phyloP scores from a whole-genome alignment of 768 basidiomycete species.

The Grammothele lineata region DNA sequence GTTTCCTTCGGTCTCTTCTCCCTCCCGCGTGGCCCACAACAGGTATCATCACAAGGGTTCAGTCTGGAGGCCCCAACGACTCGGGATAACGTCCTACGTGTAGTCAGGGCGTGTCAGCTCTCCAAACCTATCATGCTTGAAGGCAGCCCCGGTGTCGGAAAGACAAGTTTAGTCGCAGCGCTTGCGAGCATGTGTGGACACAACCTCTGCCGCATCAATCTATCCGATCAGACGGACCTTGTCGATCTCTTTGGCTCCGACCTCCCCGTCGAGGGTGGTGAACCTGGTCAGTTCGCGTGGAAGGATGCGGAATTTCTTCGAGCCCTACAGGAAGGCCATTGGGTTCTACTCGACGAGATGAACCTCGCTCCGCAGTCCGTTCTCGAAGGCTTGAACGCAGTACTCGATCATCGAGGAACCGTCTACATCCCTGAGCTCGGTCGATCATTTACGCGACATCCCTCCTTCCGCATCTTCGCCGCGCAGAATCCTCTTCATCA shows the following conservation, averaged over 20 bases:
- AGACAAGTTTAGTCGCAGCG: slow-evolving; percentile 89
- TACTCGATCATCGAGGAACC: slow-evolving; percentile 91
- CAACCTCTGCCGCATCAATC: slow-evolving; percentile 85
- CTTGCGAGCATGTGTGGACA: slow-evolving; percentile 79
- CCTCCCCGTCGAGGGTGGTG: slow-evolving; percentile 88
- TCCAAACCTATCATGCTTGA: slow-evolving; percentile 90
- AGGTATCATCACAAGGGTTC: slow-evolving; percentile 45
- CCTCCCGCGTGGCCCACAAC: slow-evolving; percentile 53
- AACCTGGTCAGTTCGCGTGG: slow-evolving; percentile 93
- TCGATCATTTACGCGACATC: slow-evolving; percentile 82
- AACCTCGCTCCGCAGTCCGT: slow-evolving; percentile 96
- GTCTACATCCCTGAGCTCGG: slow-evolving; percentile 95
- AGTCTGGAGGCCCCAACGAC: slow-evolving; percentile 89
- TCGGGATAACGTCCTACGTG: slow-evolving; percentile 78
- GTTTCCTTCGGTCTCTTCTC: slow-evolving; percentile 73
- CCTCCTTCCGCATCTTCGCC: slow-evolving; percentile 94
- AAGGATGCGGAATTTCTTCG: slow-evolving; percentile 93
- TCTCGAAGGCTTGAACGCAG: slow-evolving; percentile 93
- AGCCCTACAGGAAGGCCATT: slow-evolving; percentile 91
- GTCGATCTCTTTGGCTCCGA: slow-evolving; percentile 96
- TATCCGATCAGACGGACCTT: slow-evolving; percentile 97
- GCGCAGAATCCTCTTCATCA: slow-evolving; percentile 96
- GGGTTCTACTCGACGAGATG: slow-evolving; percentile 99
- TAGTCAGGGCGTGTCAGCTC: slow-evolving; percentile 86
- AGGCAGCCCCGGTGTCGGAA: slow-evolving; percentile 97